A percentile compares a stretch with the other conserved stretches of the same genome.
Conservation (phyloP, 116 monocot species). For the Papilionanthe hybrid region DNA sequence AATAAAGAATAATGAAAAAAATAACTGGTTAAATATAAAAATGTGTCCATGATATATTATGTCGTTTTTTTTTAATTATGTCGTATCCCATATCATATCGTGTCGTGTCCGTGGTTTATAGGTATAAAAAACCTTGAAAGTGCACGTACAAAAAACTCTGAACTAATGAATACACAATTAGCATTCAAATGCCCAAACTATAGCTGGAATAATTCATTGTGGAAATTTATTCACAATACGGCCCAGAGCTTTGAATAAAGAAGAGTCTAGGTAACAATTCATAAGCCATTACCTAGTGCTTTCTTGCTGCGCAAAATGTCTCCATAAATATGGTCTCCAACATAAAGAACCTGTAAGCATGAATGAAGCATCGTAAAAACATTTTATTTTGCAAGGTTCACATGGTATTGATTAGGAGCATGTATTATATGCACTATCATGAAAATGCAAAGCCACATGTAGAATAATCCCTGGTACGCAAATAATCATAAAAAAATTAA, state of each 20-base stretch:
- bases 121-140: not conserved
- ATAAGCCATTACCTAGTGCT: conserved; percentile 56
- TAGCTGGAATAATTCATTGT: too few species aligned
- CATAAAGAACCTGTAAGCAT: conserved; percentile 71
- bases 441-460: too few species aligned
- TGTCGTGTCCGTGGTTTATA: too few species aligned
- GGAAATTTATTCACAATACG: not conserved
- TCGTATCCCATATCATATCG: too few species aligned
- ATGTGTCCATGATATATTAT: too few species aligned
- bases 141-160: not conserved
- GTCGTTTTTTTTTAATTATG: too few species aligned
- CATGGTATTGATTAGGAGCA: not conserved
- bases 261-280: not conserved
- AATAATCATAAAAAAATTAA: too few species aligned
- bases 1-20: too few species aligned
- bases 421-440: too few species aligned
- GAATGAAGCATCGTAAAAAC: conserved; percentile 10
- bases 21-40: too few species aligned
- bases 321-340: conserved; percentile 97
- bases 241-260: not conserved
- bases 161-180: not conserved
- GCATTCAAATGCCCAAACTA: too few species aligned
- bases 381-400: not conserved
- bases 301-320: conserved; percentile 98
- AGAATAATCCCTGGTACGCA: too few species aligned